Conservation (phyloP, 73 alveolate genomes). For the Paramecium sonneborni region DNA sequence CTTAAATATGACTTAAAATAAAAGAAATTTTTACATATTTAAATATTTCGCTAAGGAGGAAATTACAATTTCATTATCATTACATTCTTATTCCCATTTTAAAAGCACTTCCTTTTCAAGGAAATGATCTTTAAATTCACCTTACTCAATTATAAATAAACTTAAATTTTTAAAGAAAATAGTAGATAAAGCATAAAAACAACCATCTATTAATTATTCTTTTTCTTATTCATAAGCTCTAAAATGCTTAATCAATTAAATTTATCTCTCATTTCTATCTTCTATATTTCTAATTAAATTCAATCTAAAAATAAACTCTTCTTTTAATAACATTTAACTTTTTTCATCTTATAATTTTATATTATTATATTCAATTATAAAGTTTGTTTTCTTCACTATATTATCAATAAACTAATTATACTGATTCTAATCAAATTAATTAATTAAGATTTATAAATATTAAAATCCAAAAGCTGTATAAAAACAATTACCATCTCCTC, state of each 20-base stretch:
- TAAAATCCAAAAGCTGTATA: not conserved
- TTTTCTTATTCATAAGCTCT: not conserved
- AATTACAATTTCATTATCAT: not conserved
- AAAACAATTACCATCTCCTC: slow-evolving; percentile 46
- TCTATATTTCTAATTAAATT: not conserved
- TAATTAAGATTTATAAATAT: not conserved
- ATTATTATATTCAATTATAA: not conserved
- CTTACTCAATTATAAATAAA: not conserved
- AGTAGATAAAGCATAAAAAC: not conserved
- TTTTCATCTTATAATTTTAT: not conserved
- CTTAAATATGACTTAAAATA: not conserved
- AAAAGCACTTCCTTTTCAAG: not conserved
- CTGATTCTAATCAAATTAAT: not conserved
- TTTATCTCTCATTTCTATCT: not conserved
- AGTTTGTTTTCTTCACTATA: not conserved
- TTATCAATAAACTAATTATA: not conserved
- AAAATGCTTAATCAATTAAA: not conserved
- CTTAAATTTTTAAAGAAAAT: not conserved
- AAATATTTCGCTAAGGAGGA: not conserved
- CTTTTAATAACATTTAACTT: not conserved
- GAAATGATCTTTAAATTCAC: not conserved
- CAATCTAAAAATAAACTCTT: not conserved
- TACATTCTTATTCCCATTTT: not conserved
- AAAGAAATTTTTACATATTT: not conserved
- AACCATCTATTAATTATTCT: not conserved